Conservation (phyloP, 495 filamentous ascomycete species). For the Aspergillus indologenus region DNA sequence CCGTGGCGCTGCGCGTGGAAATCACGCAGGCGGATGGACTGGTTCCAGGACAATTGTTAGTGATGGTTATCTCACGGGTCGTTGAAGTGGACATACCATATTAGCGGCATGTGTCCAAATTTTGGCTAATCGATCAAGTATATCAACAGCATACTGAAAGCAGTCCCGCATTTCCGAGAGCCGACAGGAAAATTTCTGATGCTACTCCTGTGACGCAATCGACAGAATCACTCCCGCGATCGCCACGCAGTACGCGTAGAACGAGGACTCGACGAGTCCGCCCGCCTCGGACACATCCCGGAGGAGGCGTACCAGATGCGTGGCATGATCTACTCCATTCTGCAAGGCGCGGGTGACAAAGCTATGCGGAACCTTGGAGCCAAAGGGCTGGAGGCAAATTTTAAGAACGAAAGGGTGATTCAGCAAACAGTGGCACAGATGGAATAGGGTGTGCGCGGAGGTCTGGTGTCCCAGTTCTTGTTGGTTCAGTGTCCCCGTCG, state of each 20-base stretch:
- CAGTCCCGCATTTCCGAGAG: conserved; percentile 15
- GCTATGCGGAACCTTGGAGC: conserved; percentile 20
- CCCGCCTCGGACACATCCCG: neutral
- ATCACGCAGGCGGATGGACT: conserved; percentile 23
- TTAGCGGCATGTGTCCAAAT: conserved; percentile 26
- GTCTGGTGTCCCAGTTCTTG: conserved; percentile 24
- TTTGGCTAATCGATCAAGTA: conserved; percentile 17
- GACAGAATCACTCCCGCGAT: conserved; percentile 6
- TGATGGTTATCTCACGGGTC: neutral
- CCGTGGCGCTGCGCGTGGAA: conserved; percentile 21
- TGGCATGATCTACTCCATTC: conserved; percentile 21
- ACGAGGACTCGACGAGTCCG: conserved; percentile 1
- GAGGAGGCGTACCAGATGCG: conserved; percentile 3
- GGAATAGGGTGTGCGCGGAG: conserved; percentile 29
- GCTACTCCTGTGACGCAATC: neutral
- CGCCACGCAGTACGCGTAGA: conserved; percentile 3
- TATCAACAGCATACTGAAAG: conserved; percentile 17
- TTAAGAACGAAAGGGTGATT: conserved; percentile 27
- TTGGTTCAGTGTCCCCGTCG: conserved; percentile 10
- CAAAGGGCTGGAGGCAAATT: conserved; percentile 15
- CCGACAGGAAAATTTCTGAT: neutral
- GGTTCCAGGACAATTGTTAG: neutral
- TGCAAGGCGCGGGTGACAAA: conserved; percentile 23
- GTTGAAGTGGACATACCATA: conserved; percentile 15
- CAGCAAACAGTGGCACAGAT: conserved; percentile 31